Evolutionary conservation across 208 protist species (phyloP).

Genomic region (Leishmania amazonensis): DNA sequence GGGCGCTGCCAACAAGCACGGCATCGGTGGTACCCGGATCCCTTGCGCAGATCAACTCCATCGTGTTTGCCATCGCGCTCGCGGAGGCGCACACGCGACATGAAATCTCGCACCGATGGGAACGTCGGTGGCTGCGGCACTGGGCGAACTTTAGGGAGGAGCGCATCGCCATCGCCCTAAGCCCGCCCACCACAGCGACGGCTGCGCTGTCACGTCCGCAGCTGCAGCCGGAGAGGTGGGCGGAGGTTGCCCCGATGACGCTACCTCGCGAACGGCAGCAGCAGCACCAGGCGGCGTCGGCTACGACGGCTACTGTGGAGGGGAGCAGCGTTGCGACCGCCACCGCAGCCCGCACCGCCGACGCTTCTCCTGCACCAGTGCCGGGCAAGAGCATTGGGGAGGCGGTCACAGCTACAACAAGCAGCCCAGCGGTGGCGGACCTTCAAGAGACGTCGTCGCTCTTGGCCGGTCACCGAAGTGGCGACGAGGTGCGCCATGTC

Average conservation of each 20-base stretch:
- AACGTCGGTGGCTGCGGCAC: constrained; percentile 38
- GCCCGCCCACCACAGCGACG: not conserved
- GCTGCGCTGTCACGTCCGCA: not conserved
- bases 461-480: not conserved
- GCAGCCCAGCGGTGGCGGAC: not conserved
- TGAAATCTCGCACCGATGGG: constrained; percentile 57
- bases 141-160: constrained; percentile 44
- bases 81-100: constrained; percentile 60
- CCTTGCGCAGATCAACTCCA: constrained; percentile 24
- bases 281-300: not conserved
- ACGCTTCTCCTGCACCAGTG: not conserved
- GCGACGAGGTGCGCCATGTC: not conserved
- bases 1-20: not conserved
- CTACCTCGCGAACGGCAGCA: not conserved
- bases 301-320: not conserved
- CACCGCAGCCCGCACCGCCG: not conserved
- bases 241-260: not conserved
- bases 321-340: not conserved
- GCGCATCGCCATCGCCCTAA: constrained; percentile 26
- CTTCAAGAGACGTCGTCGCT: not conserved
- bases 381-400: not conserved
- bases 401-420: not conserved
- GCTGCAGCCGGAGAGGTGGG: constrained; percentile 4
- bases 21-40: not conserved
- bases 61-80: constrained; percentile 55